Percentiles rank a stretch among this genome's conserved stretches.
Conservation (phyloP, 805 yeast species). For the Saccharomycopsis malanga region DNA sequence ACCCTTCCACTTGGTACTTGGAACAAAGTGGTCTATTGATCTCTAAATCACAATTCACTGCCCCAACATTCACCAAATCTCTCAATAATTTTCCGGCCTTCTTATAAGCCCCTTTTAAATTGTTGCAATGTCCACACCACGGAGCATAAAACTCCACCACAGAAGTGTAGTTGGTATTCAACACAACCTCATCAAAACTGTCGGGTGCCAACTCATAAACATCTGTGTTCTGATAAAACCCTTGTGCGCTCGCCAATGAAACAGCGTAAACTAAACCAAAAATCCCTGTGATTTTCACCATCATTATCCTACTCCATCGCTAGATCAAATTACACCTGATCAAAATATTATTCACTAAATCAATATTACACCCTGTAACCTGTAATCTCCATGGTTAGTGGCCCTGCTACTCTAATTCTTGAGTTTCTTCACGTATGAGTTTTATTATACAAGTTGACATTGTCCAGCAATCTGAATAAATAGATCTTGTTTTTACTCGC, state of each 20-base stretch:
- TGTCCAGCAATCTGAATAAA: no score
- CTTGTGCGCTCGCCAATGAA: constrained; percentile 13
- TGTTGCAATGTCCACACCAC: constrained; percentile 94
- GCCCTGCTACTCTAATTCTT: no score
- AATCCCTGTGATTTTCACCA: background rate
- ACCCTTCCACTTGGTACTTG: constrained; percentile 60
- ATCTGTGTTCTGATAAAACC: constrained; percentile 37
- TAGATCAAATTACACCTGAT: no score
- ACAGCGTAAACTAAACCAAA: background rate
- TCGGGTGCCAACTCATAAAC: constrained; percentile 50
- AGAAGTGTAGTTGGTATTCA: constrained; percentile 67
- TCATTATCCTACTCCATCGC: no score
- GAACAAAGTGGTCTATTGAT: constrained; percentile 65
- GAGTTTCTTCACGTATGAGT: no score
- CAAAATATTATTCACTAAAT: no score
- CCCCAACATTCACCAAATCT: constrained; percentile 58
- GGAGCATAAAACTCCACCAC: constrained; percentile 91
- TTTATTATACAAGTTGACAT: no score
- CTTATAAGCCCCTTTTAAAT: constrained; percentile 54
- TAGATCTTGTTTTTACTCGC: no score
- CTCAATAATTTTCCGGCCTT: constrained; percentile 57
- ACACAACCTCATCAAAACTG: constrained; percentile 60
- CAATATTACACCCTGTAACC: no score
- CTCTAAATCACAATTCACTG: constrained; percentile 78
- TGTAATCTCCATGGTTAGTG: no score